phyloP scores from a whole-genome alignment of 2,329 filamentous ascomycete genomes.

The Lachnellula occidentalis region DNA sequence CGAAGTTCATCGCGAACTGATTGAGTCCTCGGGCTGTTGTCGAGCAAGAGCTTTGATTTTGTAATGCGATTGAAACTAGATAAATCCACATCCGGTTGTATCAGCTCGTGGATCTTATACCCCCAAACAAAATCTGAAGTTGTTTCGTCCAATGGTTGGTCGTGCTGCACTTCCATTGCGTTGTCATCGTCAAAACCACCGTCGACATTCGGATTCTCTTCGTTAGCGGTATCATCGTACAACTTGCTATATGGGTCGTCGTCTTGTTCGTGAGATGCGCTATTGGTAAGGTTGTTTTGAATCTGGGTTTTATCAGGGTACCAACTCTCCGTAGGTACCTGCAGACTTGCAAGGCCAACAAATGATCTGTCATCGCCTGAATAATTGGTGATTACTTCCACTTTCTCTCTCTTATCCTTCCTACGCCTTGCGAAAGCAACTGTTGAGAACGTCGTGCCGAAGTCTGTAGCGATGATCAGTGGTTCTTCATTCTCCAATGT shows the following conservation, averaged over 20 bases:
- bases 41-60: constrained; percentile 14
- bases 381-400: constrained; percentile 1
- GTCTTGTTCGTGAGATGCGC: background rate
- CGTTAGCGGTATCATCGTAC: background rate
- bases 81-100: background rate
- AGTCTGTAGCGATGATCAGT: constrained; percentile 7
- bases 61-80: constrained; percentile 8
- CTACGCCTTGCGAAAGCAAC: constrained; percentile 6
- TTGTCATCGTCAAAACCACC: background rate
- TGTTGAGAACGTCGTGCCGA: constrained; percentile 13
- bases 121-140: constrained; percentile 6
- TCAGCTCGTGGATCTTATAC: constrained; percentile 3
- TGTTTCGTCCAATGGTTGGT: background rate
- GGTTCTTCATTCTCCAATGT: background rate
- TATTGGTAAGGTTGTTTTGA: background rate
- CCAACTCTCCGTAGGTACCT: constrained; percentile 9
- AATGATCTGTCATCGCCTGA: background rate
- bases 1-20: constrained; percentile 8
- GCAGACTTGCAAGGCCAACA: background rate
- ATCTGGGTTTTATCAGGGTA: constrained; percentile 3
- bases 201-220: background rate
- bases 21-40: constrained; percentile 10
- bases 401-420: background rate
- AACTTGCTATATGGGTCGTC: background rate
- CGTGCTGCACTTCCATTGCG: background rate